These are phyloP conservation scores for Neospora caninum DNA, from an alignment of 169 alveolate species.

Conservation along the genomic window DNA sequence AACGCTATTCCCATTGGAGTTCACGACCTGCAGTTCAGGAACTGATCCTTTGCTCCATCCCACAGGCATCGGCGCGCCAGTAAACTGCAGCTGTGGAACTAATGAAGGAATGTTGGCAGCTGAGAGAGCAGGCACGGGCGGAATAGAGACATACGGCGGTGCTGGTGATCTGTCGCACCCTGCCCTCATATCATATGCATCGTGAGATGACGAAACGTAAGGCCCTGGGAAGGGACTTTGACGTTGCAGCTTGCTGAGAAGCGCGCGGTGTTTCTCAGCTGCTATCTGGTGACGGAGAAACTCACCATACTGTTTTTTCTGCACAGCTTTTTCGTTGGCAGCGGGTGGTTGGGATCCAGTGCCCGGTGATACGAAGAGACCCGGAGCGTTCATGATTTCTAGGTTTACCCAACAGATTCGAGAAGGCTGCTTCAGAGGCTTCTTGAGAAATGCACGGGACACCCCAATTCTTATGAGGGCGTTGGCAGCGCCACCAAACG, in stretches of 20 bases:
- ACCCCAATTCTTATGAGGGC: not conserved
- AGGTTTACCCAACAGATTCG: no score
- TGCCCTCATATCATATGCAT: not conserved
- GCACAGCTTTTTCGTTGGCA: not conserved
- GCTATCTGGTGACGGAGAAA: not conserved
- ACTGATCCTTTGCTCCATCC: not conserved
- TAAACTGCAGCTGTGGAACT: not conserved
- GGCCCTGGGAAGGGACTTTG: not conserved
- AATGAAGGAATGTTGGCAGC: not conserved
- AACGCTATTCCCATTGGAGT: not conserved
- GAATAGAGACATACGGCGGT: not conserved
- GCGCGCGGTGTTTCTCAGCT: not conserved
- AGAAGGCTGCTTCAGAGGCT: no score
- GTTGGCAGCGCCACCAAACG: not conserved
- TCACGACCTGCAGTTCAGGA: not conserved
- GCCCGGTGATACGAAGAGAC: not conserved
- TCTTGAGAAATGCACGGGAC: not conserved
- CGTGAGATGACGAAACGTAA: not conserved
- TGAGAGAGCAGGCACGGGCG: not conserved
- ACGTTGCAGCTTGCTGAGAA: not conserved
- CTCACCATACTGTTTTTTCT: not conserved
- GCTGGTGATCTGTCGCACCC: not conserved
- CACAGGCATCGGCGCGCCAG: not conserved
- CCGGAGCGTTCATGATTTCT: not conserved
- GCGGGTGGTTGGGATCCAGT: not conserved